phyloP scores from a whole-genome alignment of 768 basidiomycete species.

The Cyclocybe aegerita region DNA sequence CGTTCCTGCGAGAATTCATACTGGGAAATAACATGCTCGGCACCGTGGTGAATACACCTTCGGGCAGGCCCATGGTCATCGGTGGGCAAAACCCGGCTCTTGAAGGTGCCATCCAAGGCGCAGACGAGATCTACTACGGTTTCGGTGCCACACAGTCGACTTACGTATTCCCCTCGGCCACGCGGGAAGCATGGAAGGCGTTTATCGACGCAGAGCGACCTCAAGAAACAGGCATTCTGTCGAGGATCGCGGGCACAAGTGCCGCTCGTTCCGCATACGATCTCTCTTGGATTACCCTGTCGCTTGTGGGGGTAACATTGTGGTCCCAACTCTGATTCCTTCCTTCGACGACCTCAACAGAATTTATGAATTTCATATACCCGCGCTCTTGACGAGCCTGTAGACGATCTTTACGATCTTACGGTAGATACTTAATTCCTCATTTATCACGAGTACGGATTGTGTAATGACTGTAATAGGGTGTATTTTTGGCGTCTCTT shows the following conservation, averaged over 20 bases:
- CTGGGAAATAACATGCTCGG: slow-evolving; percentile 62
- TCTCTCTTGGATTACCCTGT: no score
- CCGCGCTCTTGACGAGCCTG: no score
- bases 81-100: slow-evolving; percentile 52
- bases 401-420: no score
- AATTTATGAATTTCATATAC: no score
- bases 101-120: slow-evolving; percentile 48
- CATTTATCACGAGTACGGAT: no score
- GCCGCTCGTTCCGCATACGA: no score
- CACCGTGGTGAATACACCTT: slow-evolving; percentile 37
- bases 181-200: slow-evolving; percentile 54
- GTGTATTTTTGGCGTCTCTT: no score
- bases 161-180: slow-evolving; percentile 53
- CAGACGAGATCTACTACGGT: slow-evolving; percentile 56
- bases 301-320: no score
- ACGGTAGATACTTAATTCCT: no score
- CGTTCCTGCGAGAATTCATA: slow-evolving; percentile 65
- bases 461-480: no score
- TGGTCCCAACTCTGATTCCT: no score
- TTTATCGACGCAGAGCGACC: slow-evolving; percentile 32
- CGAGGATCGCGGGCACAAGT: not conserved
- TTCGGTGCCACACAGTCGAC: slow-evolving; percentile 49
- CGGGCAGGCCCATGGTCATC: slow-evolving; percentile 30
- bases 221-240: not conserved
- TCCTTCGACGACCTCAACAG: no score